These are phyloP conservation scores for Xylaria nigripes DNA, from an alignment of 495 filamentous ascomycete species.

Conservation along the genomic window DNA sequence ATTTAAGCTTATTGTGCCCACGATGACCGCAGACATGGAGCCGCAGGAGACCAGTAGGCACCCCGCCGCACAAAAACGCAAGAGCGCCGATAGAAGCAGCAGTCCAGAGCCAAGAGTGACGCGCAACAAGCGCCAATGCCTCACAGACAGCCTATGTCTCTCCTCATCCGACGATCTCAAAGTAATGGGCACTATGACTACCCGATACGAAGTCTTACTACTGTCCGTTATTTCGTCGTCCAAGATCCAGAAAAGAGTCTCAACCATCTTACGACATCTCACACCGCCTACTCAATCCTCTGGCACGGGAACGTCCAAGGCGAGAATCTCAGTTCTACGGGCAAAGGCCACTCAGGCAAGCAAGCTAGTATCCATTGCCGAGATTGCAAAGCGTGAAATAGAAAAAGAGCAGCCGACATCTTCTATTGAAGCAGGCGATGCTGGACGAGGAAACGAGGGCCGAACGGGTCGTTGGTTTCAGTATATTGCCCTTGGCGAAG, in stretches of 20 bases:
- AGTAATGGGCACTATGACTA: constrained; percentile 13
- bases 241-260: constrained; percentile 48
- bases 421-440: neutral
- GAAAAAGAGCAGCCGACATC: constrained; percentile 23
- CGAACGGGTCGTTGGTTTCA: constrained; percentile 44
- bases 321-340: constrained; percentile 31
- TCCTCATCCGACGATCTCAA: constrained; percentile 18
- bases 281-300: constrained; percentile 15
- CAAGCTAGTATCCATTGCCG: constrained; percentile 57
- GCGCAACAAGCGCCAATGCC: constrained; percentile 20
- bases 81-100: constrained; percentile 17
- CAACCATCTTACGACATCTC: constrained; percentile 34
- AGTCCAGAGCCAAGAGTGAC: neutral
- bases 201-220: constrained; percentile 33
- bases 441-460: neutral
- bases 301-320: constrained; percentile 19
- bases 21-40: constrained; percentile 12
- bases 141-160: constrained; percentile 14
- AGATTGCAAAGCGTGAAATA: constrained; percentile 56
- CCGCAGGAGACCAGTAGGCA: constrained; percentile 2
- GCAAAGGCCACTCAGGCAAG: constrained; percentile 43
- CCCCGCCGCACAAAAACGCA: constrained; percentile 15
- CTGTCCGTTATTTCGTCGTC: constrained; percentile 47
- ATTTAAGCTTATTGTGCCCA: neutral
- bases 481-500: constrained; percentile 43